Conservation (phyloP, 331 rosid genomes). For the Arachis monticola region DNA sequence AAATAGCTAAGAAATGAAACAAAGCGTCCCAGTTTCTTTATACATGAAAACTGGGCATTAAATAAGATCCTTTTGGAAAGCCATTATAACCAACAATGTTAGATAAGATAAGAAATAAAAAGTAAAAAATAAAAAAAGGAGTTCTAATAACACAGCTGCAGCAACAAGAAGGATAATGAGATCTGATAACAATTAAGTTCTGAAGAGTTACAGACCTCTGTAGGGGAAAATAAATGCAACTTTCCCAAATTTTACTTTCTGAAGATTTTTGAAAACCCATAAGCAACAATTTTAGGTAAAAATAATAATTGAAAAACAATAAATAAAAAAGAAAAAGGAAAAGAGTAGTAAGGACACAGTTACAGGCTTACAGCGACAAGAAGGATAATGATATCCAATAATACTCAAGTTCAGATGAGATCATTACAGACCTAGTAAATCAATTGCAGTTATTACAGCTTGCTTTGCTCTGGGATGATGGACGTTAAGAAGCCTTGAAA, state of each 20-base stretch:
- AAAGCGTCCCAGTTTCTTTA: background rate
- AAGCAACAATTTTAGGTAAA: too few relatives aligned
- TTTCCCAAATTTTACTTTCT: constrained; percentile 14
- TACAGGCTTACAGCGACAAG: constrained; percentile 28
- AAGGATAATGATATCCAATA: constrained; percentile 22
- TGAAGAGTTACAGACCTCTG: too few relatives aligned
- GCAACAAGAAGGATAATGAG: too few relatives aligned
- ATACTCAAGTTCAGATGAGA: too few relatives aligned
- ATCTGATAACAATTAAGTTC: too few relatives aligned
- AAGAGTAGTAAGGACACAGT: constrained; percentile 7
- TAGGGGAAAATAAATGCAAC: constrained; percentile 15
- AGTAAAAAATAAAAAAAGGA: too few relatives aligned
- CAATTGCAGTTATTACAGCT: constrained; percentile 97
- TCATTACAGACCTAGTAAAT: constrained; percentile 84
- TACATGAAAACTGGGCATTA: background rate
- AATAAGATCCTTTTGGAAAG: too few relatives aligned
- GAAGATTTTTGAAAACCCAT: background rate
- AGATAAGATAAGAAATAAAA: too few relatives aligned
- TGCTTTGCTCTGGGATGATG: constrained; percentile 90
- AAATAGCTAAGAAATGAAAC: background rate
- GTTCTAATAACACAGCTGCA: too few relatives aligned
- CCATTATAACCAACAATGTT: too few relatives aligned
- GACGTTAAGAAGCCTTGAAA: constrained; percentile 92
- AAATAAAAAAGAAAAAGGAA: background rate
- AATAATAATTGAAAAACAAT: background rate